phyloP scores from a whole-genome alignment of 1,139 yeast species.

The Candida frijolesensis region DNA sequence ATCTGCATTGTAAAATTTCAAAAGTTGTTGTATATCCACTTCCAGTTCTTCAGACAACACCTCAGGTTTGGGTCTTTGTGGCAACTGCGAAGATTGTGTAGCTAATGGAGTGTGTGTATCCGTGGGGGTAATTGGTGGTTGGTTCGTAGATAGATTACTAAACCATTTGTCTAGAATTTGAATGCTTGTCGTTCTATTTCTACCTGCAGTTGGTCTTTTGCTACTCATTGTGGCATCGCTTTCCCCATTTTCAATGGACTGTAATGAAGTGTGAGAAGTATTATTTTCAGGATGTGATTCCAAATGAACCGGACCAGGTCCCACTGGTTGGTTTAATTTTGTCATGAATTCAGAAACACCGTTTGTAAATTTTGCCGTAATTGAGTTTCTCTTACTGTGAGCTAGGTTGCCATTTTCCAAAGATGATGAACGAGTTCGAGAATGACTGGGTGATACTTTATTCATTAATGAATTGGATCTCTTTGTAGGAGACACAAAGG shows the following conservation, averaged over 20 bases:
- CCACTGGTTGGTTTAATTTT: constrained; percentile 29
- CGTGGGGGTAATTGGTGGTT: constrained; percentile 6
- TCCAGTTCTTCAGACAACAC: constrained; percentile 17
- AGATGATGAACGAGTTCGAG: constrained; percentile 43
- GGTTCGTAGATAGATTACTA: constrained; percentile 27
- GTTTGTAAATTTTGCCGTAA: constrained; percentile 41
- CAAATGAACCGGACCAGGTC: neutral
- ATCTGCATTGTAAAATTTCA: constrained; percentile 34
- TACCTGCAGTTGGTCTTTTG: constrained; percentile 26
- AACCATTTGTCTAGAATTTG: constrained; percentile 52
- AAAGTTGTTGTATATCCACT: constrained; percentile 25
- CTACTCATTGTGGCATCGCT: constrained; percentile 11
- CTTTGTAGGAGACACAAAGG: constrained; percentile 17
- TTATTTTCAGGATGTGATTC: constrained; percentile 21
- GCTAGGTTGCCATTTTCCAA: constrained; percentile 22
- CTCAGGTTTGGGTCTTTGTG: constrained; percentile 6
- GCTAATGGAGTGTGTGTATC: neutral
- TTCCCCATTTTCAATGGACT: constrained; percentile 32
- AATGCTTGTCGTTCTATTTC: constrained; percentile 41
- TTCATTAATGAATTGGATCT: constrained; percentile 32
- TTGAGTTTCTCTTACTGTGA: constrained; percentile 31
- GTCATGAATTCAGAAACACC: constrained; percentile 50
- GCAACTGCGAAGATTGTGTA: constrained; percentile 1
- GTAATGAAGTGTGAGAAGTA: constrained; percentile 32
- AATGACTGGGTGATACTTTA: constrained; percentile 35